Base-by-base conservation (phyloP, 2,329 filamentous ascomycete species). In the Sphaerulina populicola region DNA sequence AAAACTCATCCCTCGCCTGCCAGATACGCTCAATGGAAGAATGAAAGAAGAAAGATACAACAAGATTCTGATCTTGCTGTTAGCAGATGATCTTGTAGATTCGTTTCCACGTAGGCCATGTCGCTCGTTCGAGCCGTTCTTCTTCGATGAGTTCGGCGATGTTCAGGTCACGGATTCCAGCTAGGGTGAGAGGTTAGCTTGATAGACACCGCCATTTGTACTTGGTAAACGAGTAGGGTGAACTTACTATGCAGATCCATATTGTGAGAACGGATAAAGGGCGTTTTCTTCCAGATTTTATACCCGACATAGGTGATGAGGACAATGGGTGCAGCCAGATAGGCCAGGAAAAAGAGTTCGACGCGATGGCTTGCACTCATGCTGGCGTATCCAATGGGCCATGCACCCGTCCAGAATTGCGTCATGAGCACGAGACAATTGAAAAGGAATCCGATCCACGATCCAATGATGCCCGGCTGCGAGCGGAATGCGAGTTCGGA, bases 121-220 rank as follows among this genome's bases (percentile, higher is more conserved):
- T 60, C 30, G 76, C 78, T 62, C 76, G 75, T 72, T 96, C 89
- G 47, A 85, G 83, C 36, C 76, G 72, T 73, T 96, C 91, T 67
- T 94, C 85, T 38, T 83, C 82, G 44, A 94, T 74, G 44, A 97
- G 71, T 53, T 86, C 80, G 27, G 82, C 80, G 40, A 96, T 71
- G 66, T 95, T 90, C 52, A 96, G 78, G 64, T 95, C 88, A 23
- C 90, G 77, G 27, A 89, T 81, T 2, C 91, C 91, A 0, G 89
- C 94, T 53, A 85, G 80, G 56, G 96, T 90, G 27, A 40, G 36
- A 40, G 36, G 14, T 39, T 37, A 35, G 35, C n/a, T 33, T 18
- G 21, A 15, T 35, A n/a, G 8, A 4, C 33, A 10, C 3, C 23
- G 6, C 6, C 5, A 6, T 27, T 27, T 27, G 7, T 0, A 30